A percentile compares a stretch with the other conserved stretches of the same genome.
These are phyloP conservation scores for Flaveria brownii DNA, from an alignment of 129 eudicot species.

Conservation along the genomic window DNA sequence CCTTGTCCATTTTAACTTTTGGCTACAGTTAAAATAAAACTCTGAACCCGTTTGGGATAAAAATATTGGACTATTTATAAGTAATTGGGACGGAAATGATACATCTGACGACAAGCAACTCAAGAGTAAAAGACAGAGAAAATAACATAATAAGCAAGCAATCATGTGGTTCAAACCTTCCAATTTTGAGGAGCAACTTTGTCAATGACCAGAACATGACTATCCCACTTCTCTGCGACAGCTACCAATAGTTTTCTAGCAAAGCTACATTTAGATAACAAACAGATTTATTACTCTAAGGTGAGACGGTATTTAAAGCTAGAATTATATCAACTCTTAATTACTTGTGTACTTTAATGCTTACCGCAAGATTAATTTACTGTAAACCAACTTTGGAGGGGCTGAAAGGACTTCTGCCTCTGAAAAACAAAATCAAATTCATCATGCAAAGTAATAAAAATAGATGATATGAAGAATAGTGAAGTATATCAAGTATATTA, in stretches of 20 bases:
- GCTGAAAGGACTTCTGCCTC: constrained; percentile 96
- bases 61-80: neutral
- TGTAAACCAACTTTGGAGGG: constrained; percentile 95
- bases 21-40: neutral
- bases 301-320: neutral
- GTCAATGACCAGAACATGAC: constrained; percentile 73
- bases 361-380: constrained; percentile 84
- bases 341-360: constrained; percentile 15
- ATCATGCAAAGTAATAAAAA: constrained; percentile 14
- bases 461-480: neutral
- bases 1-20: neutral
- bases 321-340: neutral
- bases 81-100: neutral
- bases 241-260: constrained; percentile 87
- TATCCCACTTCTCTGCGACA: constrained; percentile 78
- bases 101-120: too few species aligned
- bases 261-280: constrained; percentile 52
- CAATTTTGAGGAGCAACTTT: constrained; percentile 73
- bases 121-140: neutral
- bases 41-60: neutral
- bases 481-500: constrained; percentile 29
- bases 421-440: constrained; percentile 37
- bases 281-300: constrained; percentile 1
- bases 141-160: constrained; percentile 11
- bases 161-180: constrained; percentile 56